Percentiles rank a stretch among this genome's conserved stretches.
These are phyloP conservation scores for Penicillium crystallinum DNA, from an alignment of 495 filamentous ascomycete genomes.

Conservation along the genomic window DNA sequence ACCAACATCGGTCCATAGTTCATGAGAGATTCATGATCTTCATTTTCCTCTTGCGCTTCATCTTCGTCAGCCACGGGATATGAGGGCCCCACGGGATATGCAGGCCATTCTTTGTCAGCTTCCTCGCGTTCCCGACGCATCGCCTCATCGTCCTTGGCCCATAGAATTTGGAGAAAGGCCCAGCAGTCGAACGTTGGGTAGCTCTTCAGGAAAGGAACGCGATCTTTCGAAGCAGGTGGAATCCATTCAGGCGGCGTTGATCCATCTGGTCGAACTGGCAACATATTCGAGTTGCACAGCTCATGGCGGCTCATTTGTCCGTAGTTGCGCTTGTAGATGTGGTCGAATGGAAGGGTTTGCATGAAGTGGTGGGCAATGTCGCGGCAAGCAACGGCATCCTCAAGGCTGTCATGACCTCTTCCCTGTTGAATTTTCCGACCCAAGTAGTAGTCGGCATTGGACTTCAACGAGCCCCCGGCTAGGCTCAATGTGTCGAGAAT, in stretches of 20 bases:
- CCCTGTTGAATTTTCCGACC: slow-evolving; percentile 26
- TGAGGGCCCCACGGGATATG: no score
- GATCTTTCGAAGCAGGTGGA: background rate
- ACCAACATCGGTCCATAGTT: no score
- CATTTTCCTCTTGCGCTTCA: no score
- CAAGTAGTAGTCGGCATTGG: slow-evolving; percentile 5
- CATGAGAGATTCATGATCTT: no score
- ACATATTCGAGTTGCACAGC: background rate
- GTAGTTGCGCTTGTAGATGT: background rate
- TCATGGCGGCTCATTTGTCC: background rate
- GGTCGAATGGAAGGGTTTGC: background rate
- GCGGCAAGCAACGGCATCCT: slow-evolving; percentile 36
- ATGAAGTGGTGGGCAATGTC: slow-evolving; percentile 33
- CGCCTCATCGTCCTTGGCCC: background rate
- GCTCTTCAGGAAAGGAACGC: background rate
- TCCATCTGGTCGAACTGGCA: background rate
- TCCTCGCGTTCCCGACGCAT: background rate
- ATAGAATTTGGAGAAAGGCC: background rate
- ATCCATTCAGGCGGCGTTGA: background rate
- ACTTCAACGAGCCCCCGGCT: slow-evolving; percentile 7
- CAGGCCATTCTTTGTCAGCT: no score
- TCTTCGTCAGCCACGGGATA: no score
- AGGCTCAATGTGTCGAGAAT: slow-evolving; percentile 26
- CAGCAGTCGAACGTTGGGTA: background rate
- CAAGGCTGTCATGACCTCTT: slow-evolving; percentile 32